phyloP scores from a whole-genome alignment of 805 yeast genomes.

The Huiozyma naganishii region DNA sequence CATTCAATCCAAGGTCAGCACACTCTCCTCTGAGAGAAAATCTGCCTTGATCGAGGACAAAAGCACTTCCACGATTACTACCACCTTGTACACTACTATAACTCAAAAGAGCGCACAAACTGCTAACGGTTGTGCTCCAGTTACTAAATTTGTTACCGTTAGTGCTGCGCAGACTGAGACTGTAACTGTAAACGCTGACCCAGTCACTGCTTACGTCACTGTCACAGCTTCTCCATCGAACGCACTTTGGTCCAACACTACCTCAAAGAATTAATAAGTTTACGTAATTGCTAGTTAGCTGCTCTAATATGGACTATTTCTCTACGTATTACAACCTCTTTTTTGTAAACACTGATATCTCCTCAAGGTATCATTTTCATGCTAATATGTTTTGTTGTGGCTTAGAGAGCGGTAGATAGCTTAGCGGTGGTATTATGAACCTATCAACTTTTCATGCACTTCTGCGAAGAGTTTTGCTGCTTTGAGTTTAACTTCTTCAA shows the following conservation, averaged over 20 bases:
- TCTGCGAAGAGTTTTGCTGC: neutral
- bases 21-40: neutral
- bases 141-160: constrained; percentile 6
- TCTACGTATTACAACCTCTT: neutral
- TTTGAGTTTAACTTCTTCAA: neutral
- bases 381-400: too few species aligned
- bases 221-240: constrained; percentile 8
- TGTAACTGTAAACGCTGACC: constrained; percentile 16
- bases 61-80: neutral
- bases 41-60: neutral
- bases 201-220: constrained; percentile 14
- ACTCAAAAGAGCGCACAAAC: neutral
- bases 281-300: too few species aligned
- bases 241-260: constrained; percentile 2
- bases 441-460: neutral
- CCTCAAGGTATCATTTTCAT: neutral
- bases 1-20: constrained; percentile 4
- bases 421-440: neutral
- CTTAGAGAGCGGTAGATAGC: too few species aligned
- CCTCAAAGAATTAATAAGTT: neutral
- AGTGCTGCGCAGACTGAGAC: constrained; percentile 4
- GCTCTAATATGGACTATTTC: neutral
- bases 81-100: neutral
- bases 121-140: constrained; percentile 10
- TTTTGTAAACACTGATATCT: neutral